A percentile compares a stretch with the other conserved stretches of the same genome.
Conservation (phyloP, 164 flowering plant species). For the Nymphaea thermarum region DNA sequence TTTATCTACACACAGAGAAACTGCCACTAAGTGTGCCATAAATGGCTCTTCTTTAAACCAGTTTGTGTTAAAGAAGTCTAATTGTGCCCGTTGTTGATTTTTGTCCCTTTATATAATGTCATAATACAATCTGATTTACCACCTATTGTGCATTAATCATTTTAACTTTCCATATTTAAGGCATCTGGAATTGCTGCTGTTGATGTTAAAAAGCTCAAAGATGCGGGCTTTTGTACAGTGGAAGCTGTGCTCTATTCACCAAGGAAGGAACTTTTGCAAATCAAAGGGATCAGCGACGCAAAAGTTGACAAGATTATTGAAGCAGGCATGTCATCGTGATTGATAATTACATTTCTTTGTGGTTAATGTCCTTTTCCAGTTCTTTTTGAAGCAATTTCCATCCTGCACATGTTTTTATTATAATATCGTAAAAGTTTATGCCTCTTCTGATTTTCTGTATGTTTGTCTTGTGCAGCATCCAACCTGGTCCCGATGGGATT, state of each 20-base stretch:
- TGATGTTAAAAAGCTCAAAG: conserved; percentile 89
- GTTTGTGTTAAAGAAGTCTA: too few species aligned
- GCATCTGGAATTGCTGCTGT: conserved; percentile 78
- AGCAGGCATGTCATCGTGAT: conserved; percentile 38
- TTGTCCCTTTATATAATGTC: too few species aligned
- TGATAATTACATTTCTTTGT: background rate
- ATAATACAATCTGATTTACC: too few species aligned
- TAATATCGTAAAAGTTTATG: background rate
- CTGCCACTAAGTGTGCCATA: too few species aligned
- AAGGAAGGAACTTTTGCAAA: conserved; percentile 82
- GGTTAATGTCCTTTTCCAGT: background rate
- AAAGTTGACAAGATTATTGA: conserved; percentile 91
- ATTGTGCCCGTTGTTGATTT: too few species aligned
- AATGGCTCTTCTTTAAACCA: too few species aligned
- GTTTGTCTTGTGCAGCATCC: conserved; percentile 40
- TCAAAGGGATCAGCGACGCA: conserved; percentile 93
- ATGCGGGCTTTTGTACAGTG: conserved; percentile 87
- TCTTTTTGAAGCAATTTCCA: background rate
- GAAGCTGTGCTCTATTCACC: conserved; percentile 86
- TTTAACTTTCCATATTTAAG: conserved; percentile 14
- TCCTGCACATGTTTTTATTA: background rate
- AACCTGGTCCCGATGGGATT: conserved; percentile 90
- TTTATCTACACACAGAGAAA: too few species aligned
- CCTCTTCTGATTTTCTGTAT: conserved; percentile 1
- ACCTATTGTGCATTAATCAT: too few species aligned